Percentiles rank a stretch among this genome's conserved stretches.
These are phyloP conservation scores for Exsudoporus frostii DNA, from an alignment of 768 basidiomycete genomes.

Conservation along the genomic window DNA sequence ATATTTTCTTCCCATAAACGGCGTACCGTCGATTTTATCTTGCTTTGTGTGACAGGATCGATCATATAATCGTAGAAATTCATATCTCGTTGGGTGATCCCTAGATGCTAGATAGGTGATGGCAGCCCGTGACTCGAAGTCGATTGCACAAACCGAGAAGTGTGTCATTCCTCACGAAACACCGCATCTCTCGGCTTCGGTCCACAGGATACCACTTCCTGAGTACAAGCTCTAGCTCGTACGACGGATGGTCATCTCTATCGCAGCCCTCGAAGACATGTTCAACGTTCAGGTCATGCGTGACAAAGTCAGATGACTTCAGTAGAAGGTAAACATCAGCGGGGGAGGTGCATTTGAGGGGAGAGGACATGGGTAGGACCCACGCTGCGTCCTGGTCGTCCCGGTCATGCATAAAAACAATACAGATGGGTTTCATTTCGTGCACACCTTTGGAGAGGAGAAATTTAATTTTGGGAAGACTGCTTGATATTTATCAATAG, in stretches of 20 bases:
- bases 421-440: neutral
- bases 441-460: conserved; percentile 80
- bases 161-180: conserved; percentile 74
- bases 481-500: conserved; percentile 67
- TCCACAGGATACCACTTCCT: conserved; percentile 90
- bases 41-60: conserved; percentile 49
- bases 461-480: conserved; percentile 98
- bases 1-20: conserved; percentile 72
- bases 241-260: conserved; percentile 27
- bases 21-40: conserved; percentile 50
- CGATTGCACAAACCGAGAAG: conserved; percentile 58
- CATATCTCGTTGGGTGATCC: conserved; percentile 81
- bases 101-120: conserved; percentile 37
- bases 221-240: conserved; percentile 80
- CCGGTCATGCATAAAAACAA: neutral
- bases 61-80: conserved; percentile 89
- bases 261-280: conserved; percentile 67
- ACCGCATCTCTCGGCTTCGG: conserved; percentile 79
- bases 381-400: conserved; percentile 81
- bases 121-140: neutral
- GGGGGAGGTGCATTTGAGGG: conserved; percentile 82
- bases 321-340: conserved; percentile 89
- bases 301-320: conserved; percentile 89
- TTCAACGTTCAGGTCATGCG: conserved; percentile 65
- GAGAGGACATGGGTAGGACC: conserved; percentile 80